Conservation (phyloP, 2,329 filamentous ascomycete species). For the Pseudogymnoascus sp. region DNA sequence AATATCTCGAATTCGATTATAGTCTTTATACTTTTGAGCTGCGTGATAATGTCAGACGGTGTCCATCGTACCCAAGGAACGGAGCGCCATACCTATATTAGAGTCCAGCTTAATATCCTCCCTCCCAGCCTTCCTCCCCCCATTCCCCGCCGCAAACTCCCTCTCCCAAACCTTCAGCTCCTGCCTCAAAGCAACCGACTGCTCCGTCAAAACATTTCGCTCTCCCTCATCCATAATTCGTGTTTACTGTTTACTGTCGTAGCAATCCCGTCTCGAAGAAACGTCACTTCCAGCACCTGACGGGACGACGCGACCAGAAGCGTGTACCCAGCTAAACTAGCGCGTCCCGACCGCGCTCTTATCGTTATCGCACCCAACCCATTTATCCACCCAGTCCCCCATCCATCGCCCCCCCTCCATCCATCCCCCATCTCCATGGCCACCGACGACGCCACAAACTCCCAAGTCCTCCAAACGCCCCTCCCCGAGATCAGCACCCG, state of each 20-base stretch:
- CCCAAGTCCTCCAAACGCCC: conserved; percentile 36
- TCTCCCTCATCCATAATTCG: conserved; percentile 9
- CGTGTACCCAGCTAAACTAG: conserved; percentile 2
- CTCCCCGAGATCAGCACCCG: conserved; percentile 32
- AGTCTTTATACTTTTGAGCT: conserved; percentile 71
- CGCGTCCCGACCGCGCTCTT: neutral
- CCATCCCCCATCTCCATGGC: conserved; percentile 25
- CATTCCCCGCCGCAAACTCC: conserved; percentile 52
- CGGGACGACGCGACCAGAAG: neutral
- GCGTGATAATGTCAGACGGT: conserved; percentile 14
- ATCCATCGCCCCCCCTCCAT: too few species aligned
- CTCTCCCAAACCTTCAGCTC: conserved; percentile 70
- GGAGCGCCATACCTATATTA: conserved; percentile 51
- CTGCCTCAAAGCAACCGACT: conserved; percentile 47
- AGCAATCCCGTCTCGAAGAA: neutral
- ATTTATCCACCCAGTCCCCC: neutral
- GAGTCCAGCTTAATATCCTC: conserved; percentile 69
- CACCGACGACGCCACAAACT: conserved; percentile 31
- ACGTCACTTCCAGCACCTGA: neutral
- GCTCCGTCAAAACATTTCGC: conserved; percentile 15
- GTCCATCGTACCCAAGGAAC: neutral
- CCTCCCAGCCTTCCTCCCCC: conserved; percentile 59
- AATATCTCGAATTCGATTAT: conserved; percentile 56
- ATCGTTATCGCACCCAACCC: conserved; percentile 1
- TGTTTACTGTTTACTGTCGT: neutral